Conservation (phyloP, 129 eudicot species). For the Saposhnikovia divaricata region DNA sequence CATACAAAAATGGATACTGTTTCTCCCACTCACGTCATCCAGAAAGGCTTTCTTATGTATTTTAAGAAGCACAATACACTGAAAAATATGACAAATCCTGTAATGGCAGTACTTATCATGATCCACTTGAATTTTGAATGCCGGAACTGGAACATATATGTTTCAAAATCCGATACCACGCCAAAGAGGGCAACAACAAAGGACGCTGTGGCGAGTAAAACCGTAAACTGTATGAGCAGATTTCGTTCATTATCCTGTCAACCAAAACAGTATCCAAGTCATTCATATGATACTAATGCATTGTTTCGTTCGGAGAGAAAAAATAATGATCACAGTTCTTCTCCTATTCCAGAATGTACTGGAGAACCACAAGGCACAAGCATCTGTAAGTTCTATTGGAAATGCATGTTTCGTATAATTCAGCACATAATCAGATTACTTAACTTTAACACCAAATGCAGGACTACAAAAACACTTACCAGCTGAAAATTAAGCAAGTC, state of each 20-base stretch:
- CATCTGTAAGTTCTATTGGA: background rate
- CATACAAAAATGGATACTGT: background rate
- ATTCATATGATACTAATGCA: background rate
- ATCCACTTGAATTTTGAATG: constrained; percentile 67
- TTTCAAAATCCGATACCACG: constrained; percentile 56
- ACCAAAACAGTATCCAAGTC: background rate
- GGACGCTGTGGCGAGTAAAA: constrained; percentile 79
- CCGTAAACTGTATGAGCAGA: constrained; percentile 89
- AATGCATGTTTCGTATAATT: background rate
- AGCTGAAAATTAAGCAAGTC: constrained; percentile 90
- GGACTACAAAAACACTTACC: constrained; percentile 33
- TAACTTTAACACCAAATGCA: no score
- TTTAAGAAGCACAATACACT: constrained; percentile 76
- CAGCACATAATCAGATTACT: no score
- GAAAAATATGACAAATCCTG: constrained; percentile 51
- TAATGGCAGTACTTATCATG: constrained; percentile 53
- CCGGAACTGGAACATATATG: constrained; percentile 46
- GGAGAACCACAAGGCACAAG: background rate
- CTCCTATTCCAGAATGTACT: background rate
- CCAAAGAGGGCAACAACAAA: constrained; percentile 46
- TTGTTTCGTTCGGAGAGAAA: background rate
- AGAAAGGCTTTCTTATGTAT: constrained; percentile 77
- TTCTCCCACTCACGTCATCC: constrained; percentile 20
- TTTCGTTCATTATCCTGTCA: constrained; percentile 85
- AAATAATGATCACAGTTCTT: background rate